Conservation (phyloP, 768 basidiomycete genomes). For the Lentinula lateritia region DNA sequence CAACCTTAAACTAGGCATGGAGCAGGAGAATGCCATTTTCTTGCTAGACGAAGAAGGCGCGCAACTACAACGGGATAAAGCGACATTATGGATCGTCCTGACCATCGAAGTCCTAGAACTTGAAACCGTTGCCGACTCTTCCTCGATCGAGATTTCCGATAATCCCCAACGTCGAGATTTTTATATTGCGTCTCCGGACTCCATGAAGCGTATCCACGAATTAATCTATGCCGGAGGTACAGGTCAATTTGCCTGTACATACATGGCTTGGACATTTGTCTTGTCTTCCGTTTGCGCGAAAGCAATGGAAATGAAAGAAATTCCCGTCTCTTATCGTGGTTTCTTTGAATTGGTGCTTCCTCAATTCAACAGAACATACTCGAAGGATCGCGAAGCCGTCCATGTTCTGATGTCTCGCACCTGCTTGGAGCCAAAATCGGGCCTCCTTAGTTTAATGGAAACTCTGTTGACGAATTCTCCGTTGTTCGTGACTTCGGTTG, state of each 20-base stretch:
- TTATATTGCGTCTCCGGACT: constrained; percentile 57
- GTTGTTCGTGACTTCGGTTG: constrained; percentile 67
- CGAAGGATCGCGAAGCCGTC: constrained; percentile 54
- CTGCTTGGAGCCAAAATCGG: constrained; percentile 52
- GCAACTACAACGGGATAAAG: constrained; percentile 60
- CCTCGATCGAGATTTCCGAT: constrained; percentile 44
- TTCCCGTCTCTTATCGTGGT: constrained; percentile 47
- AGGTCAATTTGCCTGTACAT: constrained; percentile 64
- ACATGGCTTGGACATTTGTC: constrained; percentile 82
- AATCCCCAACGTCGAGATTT: constrained; percentile 41
- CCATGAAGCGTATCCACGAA: constrained; percentile 63
- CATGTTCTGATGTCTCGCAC: constrained; percentile 54
- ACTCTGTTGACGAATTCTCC: constrained; percentile 64
- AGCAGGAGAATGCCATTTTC: constrained; percentile 56
- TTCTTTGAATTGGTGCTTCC: constrained; percentile 53
- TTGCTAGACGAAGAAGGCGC: constrained; percentile 71
- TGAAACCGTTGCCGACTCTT: constrained; percentile 57
- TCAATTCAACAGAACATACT: constrained; percentile 31
- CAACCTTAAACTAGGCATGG: constrained; percentile 55
- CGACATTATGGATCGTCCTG: constrained; percentile 74
- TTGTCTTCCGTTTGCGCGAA: constrained; percentile 56
- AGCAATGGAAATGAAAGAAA: constrained; percentile 39
- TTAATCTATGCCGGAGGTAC: constrained; percentile 54
- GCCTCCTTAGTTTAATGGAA: constrained; percentile 52
- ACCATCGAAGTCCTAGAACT: constrained; percentile 77